Conservation (phyloP, 2,329 filamentous ascomycete genomes). For the Cladobotryum protrusum region DNA sequence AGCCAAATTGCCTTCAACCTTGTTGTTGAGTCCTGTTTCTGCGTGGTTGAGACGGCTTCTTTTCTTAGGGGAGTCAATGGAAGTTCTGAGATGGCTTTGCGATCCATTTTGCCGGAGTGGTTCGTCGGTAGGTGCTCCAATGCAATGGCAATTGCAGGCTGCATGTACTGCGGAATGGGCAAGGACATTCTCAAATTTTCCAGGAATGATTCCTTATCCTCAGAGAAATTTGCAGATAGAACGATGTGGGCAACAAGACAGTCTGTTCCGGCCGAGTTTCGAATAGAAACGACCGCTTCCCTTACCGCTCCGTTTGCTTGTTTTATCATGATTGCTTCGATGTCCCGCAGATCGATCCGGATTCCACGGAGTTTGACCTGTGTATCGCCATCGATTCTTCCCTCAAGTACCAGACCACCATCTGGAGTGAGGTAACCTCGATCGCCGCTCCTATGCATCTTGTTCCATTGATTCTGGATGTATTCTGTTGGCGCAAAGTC, state of each 20-base stretch:
- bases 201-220: slow-evolving; percentile 6
- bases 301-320: slow-evolving; percentile 3
- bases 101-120: slow-evolving; percentile 27
- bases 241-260: no score
- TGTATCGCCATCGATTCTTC: slow-evolving; percentile 32
- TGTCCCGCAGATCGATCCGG: slow-evolving; percentile 39
- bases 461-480: slow-evolving; percentile 14
- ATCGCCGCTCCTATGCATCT: slow-evolving; percentile 31
- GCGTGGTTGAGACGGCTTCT: no score
- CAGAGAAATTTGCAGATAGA: no score
- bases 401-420: slow-evolving; percentile 27
- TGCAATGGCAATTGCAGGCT: slow-evolving; percentile 22
- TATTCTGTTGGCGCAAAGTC: slow-evolving; percentile 2
- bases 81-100: slow-evolving; percentile 20
- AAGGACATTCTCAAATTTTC: slow-evolving; percentile 13
- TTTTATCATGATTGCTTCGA: slow-evolving; percentile 19
- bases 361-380: slow-evolving; percentile 39
- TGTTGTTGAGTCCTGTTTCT: no score
- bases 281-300: no score
- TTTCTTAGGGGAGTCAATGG: slow-evolving; percentile 16
- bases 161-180: slow-evolving; percentile 30
- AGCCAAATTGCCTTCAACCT: slow-evolving; percentile 5
- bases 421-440: slow-evolving; percentile 18
- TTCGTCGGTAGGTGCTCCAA: slow-evolving; percentile 25
- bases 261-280: no score